A percentile compares a stretch with the other conserved stretches of the same genome.
These are phyloP conservation scores for Aegilops longissima DNA, from an alignment of 176 grass and related monocot genomes.

Conservation along the genomic window DNA sequence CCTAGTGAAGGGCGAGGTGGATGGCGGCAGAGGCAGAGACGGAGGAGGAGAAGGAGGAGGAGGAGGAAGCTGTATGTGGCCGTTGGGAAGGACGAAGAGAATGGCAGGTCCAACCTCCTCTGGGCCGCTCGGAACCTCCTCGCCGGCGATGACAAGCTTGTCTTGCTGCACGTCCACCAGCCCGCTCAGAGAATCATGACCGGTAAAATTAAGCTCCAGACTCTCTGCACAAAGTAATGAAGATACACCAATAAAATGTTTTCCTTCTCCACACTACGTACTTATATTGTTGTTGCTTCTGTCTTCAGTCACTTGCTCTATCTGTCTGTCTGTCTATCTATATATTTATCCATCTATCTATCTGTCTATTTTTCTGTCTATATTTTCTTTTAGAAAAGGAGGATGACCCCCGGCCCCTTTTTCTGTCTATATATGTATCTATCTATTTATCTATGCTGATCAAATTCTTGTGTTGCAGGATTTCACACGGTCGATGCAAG, in stretches of 20 bases:
- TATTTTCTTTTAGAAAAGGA: too few species aligned
- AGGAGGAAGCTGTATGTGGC: slow-evolving; percentile 39
- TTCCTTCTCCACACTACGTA: too few species aligned
- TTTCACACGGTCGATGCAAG: slow-evolving; percentile 43
- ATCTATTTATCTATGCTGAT: too few species aligned
- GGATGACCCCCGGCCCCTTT: too few species aligned
- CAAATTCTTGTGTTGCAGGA: slow-evolving; percentile 7
- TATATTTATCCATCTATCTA: too few species aligned
- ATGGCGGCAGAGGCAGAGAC: not conserved
- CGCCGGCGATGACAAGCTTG: not conserved
- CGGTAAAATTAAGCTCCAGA: not conserved
- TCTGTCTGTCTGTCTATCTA: too few species aligned
- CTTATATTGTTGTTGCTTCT: not conserved
- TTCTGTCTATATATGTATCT: too few species aligned
- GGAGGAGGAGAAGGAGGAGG: not conserved
- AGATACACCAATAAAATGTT: too few species aligned
- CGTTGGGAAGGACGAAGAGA: slow-evolving; percentile 41
- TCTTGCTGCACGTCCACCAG: slow-evolving; percentile 64
- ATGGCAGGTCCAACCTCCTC: slow-evolving; percentile 34
- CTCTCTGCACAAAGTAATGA: too few species aligned
- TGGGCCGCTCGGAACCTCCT: slow-evolving; percentile 21
- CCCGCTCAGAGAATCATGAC: slow-evolving; percentile 46
- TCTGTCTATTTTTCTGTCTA: too few species aligned
- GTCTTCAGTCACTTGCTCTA: too few species aligned
- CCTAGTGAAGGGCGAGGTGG: not conserved